Conservation (phyloP, 2,329 filamentous ascomycete species). For the Pyrenochaeta sp. region DNA sequence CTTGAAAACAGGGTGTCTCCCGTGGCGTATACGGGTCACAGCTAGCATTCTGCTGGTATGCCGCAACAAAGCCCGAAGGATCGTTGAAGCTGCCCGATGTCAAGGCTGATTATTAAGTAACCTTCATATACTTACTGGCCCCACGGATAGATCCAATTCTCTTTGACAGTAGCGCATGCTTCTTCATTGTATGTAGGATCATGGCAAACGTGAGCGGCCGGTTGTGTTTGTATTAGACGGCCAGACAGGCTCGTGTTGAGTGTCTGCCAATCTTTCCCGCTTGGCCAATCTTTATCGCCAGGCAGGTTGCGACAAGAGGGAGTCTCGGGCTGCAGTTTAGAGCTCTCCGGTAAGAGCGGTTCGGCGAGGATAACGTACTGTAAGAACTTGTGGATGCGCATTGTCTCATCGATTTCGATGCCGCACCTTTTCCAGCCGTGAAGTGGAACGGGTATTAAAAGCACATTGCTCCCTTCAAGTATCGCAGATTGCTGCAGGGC, state of each 20-base stretch:
- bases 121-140: slow-evolving; percentile 5
- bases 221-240: slow-evolving; percentile 28
- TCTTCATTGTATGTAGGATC: slow-evolving; percentile 10
- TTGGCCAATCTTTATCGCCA: slow-evolving; percentile 32
- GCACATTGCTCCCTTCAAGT: too few species aligned
- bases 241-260: slow-evolving; percentile 30
- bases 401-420: too few species aligned
- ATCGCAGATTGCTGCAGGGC: too few species aligned
- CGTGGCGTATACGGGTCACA: slow-evolving; percentile 10
- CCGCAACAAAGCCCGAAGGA: slow-evolving; percentile 19
- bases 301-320: slow-evolving; percentile 37
- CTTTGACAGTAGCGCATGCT: slow-evolving; percentile 11
- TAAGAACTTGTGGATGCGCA: too few species aligned
- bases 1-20: slow-evolving; percentile 13
- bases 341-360: too few species aligned
- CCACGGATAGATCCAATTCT: slow-evolving; percentile 9
- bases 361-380: too few species aligned
- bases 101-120: neutral
- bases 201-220: slow-evolving; percentile 28
- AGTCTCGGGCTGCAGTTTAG: too few species aligned
- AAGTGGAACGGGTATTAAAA: too few species aligned
- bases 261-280: slow-evolving; percentile 17
- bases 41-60: slow-evolving; percentile 15
- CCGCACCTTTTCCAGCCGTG: too few species aligned
- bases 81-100: slow-evolving; percentile 11